A percentile compares a stretch with the other conserved stretches of the same genome.
Conservation (phyloP, 768 basidiomycete genomes). For the Russula olivacea region DNA sequence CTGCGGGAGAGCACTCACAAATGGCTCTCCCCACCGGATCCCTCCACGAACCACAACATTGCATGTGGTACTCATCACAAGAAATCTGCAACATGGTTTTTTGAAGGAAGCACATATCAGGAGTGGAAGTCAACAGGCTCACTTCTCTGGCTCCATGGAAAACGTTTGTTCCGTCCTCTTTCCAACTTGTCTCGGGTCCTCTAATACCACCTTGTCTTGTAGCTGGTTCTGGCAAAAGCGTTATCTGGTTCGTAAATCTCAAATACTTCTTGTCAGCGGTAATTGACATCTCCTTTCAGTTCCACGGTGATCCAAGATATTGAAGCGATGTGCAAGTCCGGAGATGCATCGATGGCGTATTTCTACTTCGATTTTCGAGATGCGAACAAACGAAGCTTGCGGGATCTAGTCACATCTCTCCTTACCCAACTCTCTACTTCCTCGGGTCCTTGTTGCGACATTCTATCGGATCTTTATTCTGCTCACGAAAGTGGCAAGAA, state of each 20-base stretch:
- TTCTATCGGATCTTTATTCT: background rate
- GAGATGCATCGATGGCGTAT: background rate
- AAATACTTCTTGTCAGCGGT: background rate
- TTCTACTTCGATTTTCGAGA: slow-evolving; percentile 3
- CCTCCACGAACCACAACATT: background rate
- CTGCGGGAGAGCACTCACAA: background rate
- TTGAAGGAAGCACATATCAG: background rate
- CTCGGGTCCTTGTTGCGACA: background rate
- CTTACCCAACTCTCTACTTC: slow-evolving; percentile 1
- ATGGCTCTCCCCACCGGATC: slow-evolving; percentile 14
- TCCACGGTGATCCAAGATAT: slow-evolving; percentile 4
- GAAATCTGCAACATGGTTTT: background rate
- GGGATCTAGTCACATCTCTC: background rate
- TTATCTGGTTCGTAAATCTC: background rate
- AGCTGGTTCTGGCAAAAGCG: slow-evolving; percentile 12
- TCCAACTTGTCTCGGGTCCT: background rate
- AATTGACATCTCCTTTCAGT: background rate
- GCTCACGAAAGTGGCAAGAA: no score
- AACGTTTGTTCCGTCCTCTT: background rate
- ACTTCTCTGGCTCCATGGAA: slow-evolving; percentile 7
- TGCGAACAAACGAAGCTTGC: background rate
- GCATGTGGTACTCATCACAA: background rate
- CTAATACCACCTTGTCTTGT: background rate
- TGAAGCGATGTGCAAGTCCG: background rate
- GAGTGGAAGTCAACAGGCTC: background rate